Base-by-base conservation (phyloP, 2,329 filamentous ascomycete species). In the Diaporthe longicolla region DNA sequence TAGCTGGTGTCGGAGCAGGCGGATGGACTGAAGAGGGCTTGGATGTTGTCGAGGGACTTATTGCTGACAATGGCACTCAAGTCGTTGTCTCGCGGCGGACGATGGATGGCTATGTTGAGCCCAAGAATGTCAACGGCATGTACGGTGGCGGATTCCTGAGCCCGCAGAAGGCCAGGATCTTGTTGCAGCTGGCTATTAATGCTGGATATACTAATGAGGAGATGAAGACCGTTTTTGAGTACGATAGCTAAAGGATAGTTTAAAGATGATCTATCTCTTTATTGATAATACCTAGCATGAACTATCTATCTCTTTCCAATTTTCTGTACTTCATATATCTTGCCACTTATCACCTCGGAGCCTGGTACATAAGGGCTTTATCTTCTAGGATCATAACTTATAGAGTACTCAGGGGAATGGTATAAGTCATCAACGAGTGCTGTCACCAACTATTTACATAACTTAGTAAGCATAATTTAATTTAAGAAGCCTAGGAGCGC, bases 1-100 rank as follows among this genome's bases (percentile, higher is more conserved):
- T 87, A 29, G 89, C 89, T 0, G 89, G 89, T 9, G 84, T 89
- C 48, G 89, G 89, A 1, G 87, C 88, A 3, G 89, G 89, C 8
- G 86, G 86, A 1, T 85, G 88, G 81, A 85, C 84, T 4, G 79
- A 80, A 0, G 77, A 78, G 1, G 87, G 85, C 21, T 76, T 77
- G 4, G 75, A 80, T 24, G 85, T 84, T 29, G 84, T 89, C 13
- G 80, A 86, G 68, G 80, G 82, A 8, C 78, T 88, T 9, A 84
- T 86, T 69, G 83, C 84, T 75, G 83, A 84, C 21, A 85, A 86
- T 19, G 82, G 82, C 11, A 86, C 85, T 0, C 85, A 87, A 6
- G 84, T 90, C 21, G 84, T 91, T 1, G 85, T 86, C 29, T 89
- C 87, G 72, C 86, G 87, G 58, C 79, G 89, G 48, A 85, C 85